Evolutionary conservation across 176 grass and related monocot genomes (phyloP).

Genomic region (Hsuehochloa calcarea): DNA sequence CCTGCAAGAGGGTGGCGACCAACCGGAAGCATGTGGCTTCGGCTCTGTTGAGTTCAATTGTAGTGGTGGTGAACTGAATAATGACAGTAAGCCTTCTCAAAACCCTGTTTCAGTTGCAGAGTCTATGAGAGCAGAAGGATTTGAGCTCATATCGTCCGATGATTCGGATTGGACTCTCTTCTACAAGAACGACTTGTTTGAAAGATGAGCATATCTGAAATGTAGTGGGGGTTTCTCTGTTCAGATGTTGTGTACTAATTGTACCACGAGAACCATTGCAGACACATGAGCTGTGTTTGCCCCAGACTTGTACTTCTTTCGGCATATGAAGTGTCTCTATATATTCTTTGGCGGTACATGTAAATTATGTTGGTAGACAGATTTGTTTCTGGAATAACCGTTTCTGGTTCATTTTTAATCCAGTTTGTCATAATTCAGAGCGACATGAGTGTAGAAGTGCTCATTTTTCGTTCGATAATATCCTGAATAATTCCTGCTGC

Average conservation of each 20-base stretch:
- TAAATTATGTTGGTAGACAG: constrained; percentile 41
- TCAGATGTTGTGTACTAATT: constrained; percentile 42
- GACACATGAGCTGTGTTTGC: constrained; percentile 23
- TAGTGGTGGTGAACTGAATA: constrained; percentile 22
- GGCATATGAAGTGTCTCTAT: constrained; percentile 25
- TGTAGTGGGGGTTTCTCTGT: constrained; percentile 6
- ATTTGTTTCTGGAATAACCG: constrained; percentile 36
- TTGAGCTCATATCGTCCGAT: constrained; percentile 60
- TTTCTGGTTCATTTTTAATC: constrained; percentile 20
- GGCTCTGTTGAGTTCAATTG: constrained; percentile 54
- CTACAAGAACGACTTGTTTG: constrained; percentile 78
- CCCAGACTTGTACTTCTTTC: constrained; percentile 35
- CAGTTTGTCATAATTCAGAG: constrained; percentile 5
- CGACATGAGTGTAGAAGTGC: background rate
- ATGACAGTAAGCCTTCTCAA: background rate
- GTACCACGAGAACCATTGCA: constrained; percentile 26
- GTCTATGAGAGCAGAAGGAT: constrained; percentile 72
- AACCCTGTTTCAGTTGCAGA: constrained; percentile 40
- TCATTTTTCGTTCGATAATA: background rate
- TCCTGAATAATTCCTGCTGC: background rate
- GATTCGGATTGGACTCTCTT: constrained; percentile 87
- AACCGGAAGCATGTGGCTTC: constrained; percentile 38
- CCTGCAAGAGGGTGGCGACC: constrained; percentile 28
- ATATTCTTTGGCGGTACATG: constrained; percentile 21
- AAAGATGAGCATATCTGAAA: constrained; percentile 50